Conservation (phyloP, 1,139 yeast genomes). For the Magnusiomyces paraingens region DNA sequence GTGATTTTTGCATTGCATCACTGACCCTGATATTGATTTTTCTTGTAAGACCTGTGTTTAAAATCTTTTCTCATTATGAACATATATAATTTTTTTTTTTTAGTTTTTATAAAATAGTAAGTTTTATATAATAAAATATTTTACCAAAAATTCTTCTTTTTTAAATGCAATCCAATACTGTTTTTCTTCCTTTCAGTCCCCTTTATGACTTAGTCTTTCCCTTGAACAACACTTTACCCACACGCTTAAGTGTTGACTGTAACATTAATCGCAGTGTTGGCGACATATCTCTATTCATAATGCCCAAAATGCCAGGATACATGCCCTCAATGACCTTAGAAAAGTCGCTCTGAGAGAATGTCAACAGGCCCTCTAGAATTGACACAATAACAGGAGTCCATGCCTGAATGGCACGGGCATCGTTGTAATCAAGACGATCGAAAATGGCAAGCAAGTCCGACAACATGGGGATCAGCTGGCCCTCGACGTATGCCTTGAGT, state of each 20-base stretch:
- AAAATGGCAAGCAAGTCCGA: conserved; percentile 63
- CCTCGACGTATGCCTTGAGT: conserved; percentile 12
- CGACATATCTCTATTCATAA: conserved; percentile 64
- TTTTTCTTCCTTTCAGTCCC: conserved; percentile 20
- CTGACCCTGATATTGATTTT: too few species aligned
- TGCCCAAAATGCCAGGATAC: conserved; percentile 59
- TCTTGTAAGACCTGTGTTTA: too few species aligned
- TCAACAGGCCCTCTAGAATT: conserved; percentile 73
- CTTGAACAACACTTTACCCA: conserved; percentile 23
- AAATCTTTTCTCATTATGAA: too few species aligned
- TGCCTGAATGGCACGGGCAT: conserved; percentile 72
- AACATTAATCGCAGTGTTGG: conserved; percentile 65
- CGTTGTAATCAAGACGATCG: conserved; percentile 58
- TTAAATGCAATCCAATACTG: neutral
- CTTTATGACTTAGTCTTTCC: conserved; percentile 23
- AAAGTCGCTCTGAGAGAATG: conserved; percentile 73
- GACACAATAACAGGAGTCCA: conserved; percentile 93
- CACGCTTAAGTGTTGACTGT: conserved; percentile 57
- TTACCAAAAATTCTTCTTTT: neutral
- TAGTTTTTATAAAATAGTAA: neutral
- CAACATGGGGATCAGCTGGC: conserved; percentile 53
- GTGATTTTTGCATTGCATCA: too few species aligned
- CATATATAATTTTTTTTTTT: neutral
- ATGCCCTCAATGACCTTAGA: conserved; percentile 52
- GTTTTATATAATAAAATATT: too few species aligned